Evolutionary conservation across 371 early-diverging fungal genomes (phyloP).

Genomic region (Zychaea mexicana): DNA sequence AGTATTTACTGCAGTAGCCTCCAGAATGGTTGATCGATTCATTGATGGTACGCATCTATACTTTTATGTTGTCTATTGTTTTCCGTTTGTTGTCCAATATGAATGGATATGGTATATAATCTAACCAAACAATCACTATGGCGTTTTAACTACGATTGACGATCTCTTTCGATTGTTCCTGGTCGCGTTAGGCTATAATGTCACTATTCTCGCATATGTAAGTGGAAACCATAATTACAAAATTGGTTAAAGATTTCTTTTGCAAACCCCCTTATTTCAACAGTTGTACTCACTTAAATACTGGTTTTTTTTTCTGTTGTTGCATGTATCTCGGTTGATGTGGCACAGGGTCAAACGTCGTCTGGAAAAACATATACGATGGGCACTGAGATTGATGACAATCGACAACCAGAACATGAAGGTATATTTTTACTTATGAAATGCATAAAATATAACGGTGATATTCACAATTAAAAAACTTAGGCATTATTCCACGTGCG

Average conservation of each 20-base stretch:
- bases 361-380: slow-evolving; percentile 99
- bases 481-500: slow-evolving; percentile 91
- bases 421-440: slow-evolving; percentile 15
- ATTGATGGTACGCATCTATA: slow-evolving; percentile 93
- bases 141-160: too few relatives aligned
- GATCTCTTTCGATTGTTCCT: slow-evolving; percentile 1
- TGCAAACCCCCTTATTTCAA: neutral
- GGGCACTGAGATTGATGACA: slow-evolving; percentile 82
- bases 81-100: too few relatives aligned
- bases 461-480: neutral
- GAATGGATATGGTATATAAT: too few relatives aligned
- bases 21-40: slow-evolving; percentile 81
- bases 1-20: slow-evolving; percentile 71
- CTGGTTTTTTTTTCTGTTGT: too few relatives aligned
- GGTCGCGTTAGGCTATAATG: slow-evolving; percentile 79
- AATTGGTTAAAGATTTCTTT: neutral
- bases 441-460: neutral
- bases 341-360: slow-evolving; percentile 79
- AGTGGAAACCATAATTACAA: slow-evolving; percentile 11
- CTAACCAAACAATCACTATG: too few relatives aligned
- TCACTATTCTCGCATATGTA: slow-evolving; percentile 95
- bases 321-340: neutral
- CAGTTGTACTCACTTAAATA: too few relatives aligned
- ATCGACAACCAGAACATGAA: slow-evolving; percentile 53
- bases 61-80: too few relatives aligned